These are phyloP conservation scores for Candida tetrigidarum DNA, from an alignment of 1,139 yeast genomes.

Conservation along the genomic window DNA sequence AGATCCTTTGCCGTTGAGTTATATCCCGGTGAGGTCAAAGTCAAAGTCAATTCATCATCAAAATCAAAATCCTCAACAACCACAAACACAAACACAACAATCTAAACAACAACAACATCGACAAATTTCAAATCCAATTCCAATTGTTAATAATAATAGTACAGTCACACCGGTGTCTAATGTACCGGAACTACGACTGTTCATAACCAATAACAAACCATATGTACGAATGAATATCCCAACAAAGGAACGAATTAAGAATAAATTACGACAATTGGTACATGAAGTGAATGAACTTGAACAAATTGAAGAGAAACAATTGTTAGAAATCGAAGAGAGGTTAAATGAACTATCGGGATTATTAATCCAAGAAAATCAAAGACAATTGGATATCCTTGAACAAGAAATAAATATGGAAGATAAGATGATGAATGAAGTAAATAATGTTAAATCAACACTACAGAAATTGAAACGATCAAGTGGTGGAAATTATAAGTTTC, in stretches of 20 bases:
- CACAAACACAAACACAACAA: conserved; percentile 7
- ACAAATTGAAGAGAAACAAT: conserved; percentile 8
- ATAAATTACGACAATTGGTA: conserved; percentile 11
- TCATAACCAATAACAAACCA: neutral
- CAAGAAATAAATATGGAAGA: conserved; percentile 11
- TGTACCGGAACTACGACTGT: neutral
- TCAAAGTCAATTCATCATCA: conserved; percentile 2
- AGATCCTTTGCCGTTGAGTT: conserved; percentile 43
- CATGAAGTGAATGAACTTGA: conserved; percentile 11
- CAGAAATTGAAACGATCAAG: conserved; percentile 13
- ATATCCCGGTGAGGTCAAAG: conserved; percentile 18
- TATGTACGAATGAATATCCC: conserved; percentile 2
- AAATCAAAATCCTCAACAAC: conserved; percentile 4
- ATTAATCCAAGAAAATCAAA: neutral
- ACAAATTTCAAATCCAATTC: conserved; percentile 2
- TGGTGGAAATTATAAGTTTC: conserved; percentile 1
- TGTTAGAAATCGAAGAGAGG: conserved; percentile 5
- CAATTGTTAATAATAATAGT: conserved; percentile 9
- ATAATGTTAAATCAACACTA: conserved; percentile 10
- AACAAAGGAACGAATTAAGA: conserved; percentile 10
- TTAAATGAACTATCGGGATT: conserved; percentile 7
- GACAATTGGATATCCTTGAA: conserved; percentile 4
- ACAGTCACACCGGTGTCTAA: conserved; percentile 8
- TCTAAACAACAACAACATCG: conserved; percentile 1
- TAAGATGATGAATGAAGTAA: conserved; percentile 4